Percentiles rank a stretch among this genome's conserved stretches.
Evolutionary conservation across 208 protist genomes (phyloP).

Genomic region (Novymonas esmeraldas): DNA sequence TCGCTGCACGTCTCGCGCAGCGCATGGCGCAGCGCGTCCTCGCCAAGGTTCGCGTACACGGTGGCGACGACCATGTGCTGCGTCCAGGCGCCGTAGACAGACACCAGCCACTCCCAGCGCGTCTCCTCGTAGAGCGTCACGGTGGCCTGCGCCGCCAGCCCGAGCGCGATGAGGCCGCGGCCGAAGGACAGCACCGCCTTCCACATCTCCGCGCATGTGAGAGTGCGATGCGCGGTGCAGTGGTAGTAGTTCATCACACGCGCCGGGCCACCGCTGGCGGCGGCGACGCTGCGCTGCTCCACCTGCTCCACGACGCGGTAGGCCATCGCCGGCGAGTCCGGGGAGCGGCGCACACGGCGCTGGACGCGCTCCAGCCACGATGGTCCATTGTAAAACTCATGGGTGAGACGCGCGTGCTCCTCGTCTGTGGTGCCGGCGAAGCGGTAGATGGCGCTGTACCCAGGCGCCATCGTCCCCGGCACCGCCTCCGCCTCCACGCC

Average conservation of each 20-base stretch:
- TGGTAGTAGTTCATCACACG: slow-evolving; percentile 51
- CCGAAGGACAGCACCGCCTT: slow-evolving; percentile 50
- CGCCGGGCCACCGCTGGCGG: slow-evolving; percentile 28
- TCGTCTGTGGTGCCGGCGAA: slow-evolving; percentile 34
- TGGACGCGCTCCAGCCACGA: slow-evolving; percentile 42
- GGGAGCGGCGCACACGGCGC: slow-evolving; percentile 18
- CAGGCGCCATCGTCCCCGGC: slow-evolving; percentile 35
- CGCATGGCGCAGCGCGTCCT: slow-evolving; percentile 64
- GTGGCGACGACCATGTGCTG: slow-evolving; percentile 72
- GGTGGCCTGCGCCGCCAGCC: slow-evolving; percentile 24
- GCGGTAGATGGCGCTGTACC: slow-evolving; percentile 52
- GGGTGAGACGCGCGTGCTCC: slow-evolving; percentile 32
- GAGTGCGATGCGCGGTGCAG: slow-evolving; percentile 33
- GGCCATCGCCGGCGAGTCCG: slow-evolving; percentile 44
- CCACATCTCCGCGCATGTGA: slow-evolving; percentile 60
- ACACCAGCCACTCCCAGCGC: slow-evolving; percentile 77
- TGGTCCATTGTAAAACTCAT: slow-evolving; percentile 43
- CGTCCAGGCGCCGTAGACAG: slow-evolving; percentile 71
- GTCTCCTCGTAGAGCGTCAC: slow-evolving; percentile 80
- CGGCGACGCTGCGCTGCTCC: slow-evolving; percentile 45
- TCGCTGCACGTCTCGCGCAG: slow-evolving; percentile 45
- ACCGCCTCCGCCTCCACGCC: slow-evolving; percentile 35
- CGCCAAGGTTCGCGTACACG: slow-evolving; percentile 80
- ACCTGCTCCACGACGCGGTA: slow-evolving; percentile 58
- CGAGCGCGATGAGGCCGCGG: slow-evolving; percentile 45